Evolutionary conservation across 2,329 filamentous ascomycete genomes (phyloP), one percentile per base, ranked within the genome.

Genomic region (Colletotrichum ledebouriae): DNA sequence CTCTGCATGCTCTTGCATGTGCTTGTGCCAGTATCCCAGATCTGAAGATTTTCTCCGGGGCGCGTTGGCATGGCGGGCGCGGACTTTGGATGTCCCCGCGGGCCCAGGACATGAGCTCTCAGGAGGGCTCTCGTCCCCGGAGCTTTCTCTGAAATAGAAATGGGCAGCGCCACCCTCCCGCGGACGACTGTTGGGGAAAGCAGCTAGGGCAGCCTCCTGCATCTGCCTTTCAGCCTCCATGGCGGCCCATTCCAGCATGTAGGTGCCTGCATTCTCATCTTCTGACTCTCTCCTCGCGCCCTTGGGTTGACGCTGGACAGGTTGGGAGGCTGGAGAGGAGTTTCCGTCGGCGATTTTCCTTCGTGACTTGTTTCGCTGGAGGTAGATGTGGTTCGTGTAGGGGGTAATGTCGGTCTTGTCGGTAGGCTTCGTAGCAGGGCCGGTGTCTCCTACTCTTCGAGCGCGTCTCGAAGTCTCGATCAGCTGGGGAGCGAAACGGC

Each of bases 211-310:
- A 75, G 89, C 85, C 73, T 97, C 93, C 70, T 92, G 89, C 71
- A 98, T 83, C 77, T 95, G 91, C 75, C 90, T 89, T 77, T 96
- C 90, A 9, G 92, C 92, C 75, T 94, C 91, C 75, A 90, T 91
- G 58, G 92, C 92, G 49, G 94, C 93, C 65, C 97, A 83, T 64
- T 92, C 89, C 67, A 97, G 86, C 63, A 97, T 81, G 77, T 94
- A 94, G 42, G 90, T 89, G 59, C 91, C 89, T 73, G 92, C 91
- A 71, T 88, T 87, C 70, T 93, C 92, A 75, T 96, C 92, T 71
- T 92, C 91, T 65, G 86, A 87, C 85, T 94, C 84, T 83, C 92
- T 78, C 82, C 90, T 84, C 66, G 87, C 84, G 37, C 70, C 70
- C 29, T 77, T 79, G 33, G 77, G 76, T 59, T 83, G 81, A 17